Conservation (phyloP, 805 yeast species). For the Kluyveromyces siamensis region DNA sequence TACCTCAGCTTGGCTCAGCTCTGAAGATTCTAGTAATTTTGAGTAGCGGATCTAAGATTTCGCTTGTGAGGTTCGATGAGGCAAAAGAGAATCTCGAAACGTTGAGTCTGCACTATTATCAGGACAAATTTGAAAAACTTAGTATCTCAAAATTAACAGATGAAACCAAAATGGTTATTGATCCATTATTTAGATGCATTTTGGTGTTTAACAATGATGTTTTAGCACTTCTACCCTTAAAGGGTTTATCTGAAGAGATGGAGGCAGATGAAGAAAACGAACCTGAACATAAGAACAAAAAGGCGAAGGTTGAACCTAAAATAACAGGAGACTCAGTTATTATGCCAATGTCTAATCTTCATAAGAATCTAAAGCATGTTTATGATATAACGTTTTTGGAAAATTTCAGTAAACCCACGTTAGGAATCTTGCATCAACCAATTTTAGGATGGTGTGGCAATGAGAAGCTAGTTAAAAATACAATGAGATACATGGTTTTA, state of each 20-base stretch:
- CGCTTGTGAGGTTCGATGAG: constrained; percentile 64
- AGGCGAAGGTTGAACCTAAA: constrained; percentile 3
- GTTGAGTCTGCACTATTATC: constrained; percentile 79
- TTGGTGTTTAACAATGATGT: constrained; percentile 56
- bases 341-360: constrained; percentile 47
- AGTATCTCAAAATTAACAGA: constrained; percentile 30
- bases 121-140: constrained; percentile 47
- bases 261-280: constrained; percentile 14
- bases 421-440: constrained; percentile 56
- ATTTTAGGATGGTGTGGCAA: constrained; percentile 70
- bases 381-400: constrained; percentile 63
- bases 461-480: constrained; percentile 12
- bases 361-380: constrained; percentile 49
- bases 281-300: constrained; percentile 5
- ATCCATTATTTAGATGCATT: constrained; percentile 50
- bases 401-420: constrained; percentile 75
- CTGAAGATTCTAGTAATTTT: constrained; percentile 57
- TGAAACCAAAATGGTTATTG: constrained; percentile 44
- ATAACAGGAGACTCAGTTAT: constrained; percentile 39
- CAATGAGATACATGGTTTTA: constrained; percentile 17
- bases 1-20: constrained; percentile 40
- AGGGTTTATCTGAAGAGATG: constrained; percentile 33
- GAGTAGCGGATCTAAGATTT: constrained; percentile 69
- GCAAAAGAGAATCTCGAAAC: constrained; percentile 49
- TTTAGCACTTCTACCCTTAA: constrained; percentile 65